phyloP scores from a whole-genome alignment of 768 basidiomycete species.

The Amanita phalloides region DNA sequence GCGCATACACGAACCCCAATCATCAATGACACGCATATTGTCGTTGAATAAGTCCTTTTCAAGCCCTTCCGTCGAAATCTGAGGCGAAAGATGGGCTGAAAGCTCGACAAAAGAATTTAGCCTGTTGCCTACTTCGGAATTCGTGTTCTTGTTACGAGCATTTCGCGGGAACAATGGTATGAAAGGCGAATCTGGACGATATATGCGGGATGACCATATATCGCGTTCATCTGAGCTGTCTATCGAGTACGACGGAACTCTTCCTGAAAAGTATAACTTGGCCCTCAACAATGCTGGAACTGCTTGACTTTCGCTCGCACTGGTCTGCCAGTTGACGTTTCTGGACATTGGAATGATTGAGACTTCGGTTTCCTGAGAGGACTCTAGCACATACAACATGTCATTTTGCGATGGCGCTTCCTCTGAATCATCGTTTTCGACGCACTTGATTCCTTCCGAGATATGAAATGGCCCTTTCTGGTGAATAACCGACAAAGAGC shows the following conservation, averaged over 20 bases:
- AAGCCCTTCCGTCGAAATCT: not conserved
- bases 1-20: slow-evolving; percentile 5
- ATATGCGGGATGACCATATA: not conserved
- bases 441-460: not conserved
- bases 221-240: not conserved
- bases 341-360: not conserved
- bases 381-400: not conserved
- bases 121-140: not conserved
- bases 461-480: slow-evolving; percentile 3
- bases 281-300: not conserved
- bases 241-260: not conserved
- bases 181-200: not conserved
- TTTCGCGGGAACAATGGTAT: slow-evolving; percentile 4
- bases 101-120: not conserved
- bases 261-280: not conserved
- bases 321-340: slow-evolving; percentile 1
- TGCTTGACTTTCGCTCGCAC: not conserved
- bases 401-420: not conserved
- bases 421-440: not conserved
- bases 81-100: not conserved
- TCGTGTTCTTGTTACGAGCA: not conserved
- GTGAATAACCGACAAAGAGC: not conserved
- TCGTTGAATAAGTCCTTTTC: slow-evolving; percentile 1
- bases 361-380: not conserved
- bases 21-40: slow-evolving; percentile 2